phyloP scores from a whole-genome alignment of 2,329 filamentous ascomycete species.

The Penicillium sp. region DNA sequence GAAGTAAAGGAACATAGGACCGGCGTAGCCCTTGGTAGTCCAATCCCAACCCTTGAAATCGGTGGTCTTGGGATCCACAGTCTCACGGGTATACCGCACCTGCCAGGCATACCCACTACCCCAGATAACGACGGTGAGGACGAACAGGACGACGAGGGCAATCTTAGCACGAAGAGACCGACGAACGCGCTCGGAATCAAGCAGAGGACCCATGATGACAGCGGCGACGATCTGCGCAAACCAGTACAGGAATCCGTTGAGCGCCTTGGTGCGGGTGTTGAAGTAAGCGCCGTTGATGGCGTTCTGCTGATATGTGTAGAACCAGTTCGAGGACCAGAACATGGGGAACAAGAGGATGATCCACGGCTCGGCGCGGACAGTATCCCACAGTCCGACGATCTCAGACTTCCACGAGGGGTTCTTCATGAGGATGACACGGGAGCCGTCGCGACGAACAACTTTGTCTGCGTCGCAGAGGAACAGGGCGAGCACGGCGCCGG shows the following conservation, averaged over 20 bases:
- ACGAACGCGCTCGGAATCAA: slow-evolving; percentile 60
- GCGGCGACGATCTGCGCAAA: slow-evolving; percentile 73
- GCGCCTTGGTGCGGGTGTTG: slow-evolving; percentile 67
- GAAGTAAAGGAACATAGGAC: slow-evolving; percentile 82
- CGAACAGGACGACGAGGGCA: slow-evolving; percentile 59
- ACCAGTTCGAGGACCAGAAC: slow-evolving; percentile 76
- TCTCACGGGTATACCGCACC: slow-evolving; percentile 54
- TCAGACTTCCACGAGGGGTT: slow-evolving; percentile 81
- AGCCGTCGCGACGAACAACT: slow-evolving; percentile 72
- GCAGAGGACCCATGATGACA: slow-evolving; percentile 64
- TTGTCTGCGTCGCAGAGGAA: slow-evolving; percentile 67
- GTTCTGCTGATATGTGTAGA: slow-evolving; percentile 76
- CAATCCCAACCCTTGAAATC: slow-evolving; percentile 55
- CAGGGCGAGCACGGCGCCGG: slow-evolving; percentile 68
- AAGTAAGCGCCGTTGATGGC: slow-evolving; percentile 67
- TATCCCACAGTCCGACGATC: slow-evolving; percentile 69
- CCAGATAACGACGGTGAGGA: slow-evolving; percentile 73
- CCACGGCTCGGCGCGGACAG: slow-evolving; percentile 66
- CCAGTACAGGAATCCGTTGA: slow-evolving; percentile 76
- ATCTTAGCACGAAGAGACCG: slow-evolving; percentile 65
- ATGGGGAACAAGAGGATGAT: slow-evolving; percentile 74
- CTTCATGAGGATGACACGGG: slow-evolving; percentile 79
- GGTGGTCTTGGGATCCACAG: not conserved
- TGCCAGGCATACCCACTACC: slow-evolving; percentile 77
- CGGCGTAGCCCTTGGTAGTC: slow-evolving; percentile 64